Conservation (phyloP, 2,329 filamentous ascomycete species). For the Fusarium graminum region DNA sequence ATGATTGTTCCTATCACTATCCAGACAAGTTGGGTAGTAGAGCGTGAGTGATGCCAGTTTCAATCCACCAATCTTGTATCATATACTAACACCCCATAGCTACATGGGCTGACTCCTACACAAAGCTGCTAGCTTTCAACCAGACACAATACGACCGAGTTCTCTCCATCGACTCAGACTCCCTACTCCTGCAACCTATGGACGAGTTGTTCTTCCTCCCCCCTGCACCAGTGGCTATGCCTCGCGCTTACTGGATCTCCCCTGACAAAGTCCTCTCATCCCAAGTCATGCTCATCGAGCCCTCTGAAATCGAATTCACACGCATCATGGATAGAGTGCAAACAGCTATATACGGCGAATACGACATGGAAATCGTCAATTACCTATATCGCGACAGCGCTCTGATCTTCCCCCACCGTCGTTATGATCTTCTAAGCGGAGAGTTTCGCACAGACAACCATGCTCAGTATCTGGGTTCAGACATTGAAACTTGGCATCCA, state of each 20-base stretch:
- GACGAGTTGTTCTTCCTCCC: constrained; percentile 80
- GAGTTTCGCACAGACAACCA: constrained; percentile 70
- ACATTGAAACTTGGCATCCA: constrained; percentile 70
- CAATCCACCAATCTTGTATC: not conserved
- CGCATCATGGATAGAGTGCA: constrained; percentile 51
- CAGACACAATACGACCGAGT: constrained; percentile 69
- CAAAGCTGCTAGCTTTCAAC: constrained; percentile 77
- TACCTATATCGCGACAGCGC: constrained; percentile 69
- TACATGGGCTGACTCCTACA: constrained; percentile 74
- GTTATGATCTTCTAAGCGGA: constrained; percentile 71
- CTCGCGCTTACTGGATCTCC: constrained; percentile 77
- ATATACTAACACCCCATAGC: constrained; percentile 40
- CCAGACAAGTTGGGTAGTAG: constrained; percentile 52
- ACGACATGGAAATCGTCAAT: constrained; percentile 78
- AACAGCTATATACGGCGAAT: constrained; percentile 54
- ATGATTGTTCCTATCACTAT: constrained; percentile 59
- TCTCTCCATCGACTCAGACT: constrained; percentile 71
- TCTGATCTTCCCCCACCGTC: constrained; percentile 73
- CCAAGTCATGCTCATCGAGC: constrained; percentile 70
- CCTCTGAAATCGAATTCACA: constrained; percentile 64
- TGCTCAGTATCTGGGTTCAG: constrained; percentile 56
- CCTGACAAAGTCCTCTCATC: constrained; percentile 68
- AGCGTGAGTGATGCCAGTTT: constrained; percentile 49
- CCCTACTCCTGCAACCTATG: constrained; percentile 71
- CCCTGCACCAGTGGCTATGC: constrained; percentile 71